Evolutionary conservation across 2,329 filamentous ascomycete species (phyloP).

Genomic region (Monilinia polystroma): DNA sequence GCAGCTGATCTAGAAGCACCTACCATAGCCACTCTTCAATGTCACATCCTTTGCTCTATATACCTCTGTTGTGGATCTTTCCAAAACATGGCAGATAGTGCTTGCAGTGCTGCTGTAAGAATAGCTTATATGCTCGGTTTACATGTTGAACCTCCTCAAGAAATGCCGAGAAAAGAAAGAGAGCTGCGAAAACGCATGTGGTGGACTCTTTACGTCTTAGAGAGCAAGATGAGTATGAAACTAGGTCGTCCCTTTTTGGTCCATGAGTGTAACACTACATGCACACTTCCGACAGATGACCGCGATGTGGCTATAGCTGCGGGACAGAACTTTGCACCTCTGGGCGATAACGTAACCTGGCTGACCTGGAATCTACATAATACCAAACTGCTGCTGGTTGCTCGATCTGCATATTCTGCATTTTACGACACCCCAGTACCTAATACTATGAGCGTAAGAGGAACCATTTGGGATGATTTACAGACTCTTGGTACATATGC

Average conservation of each 20-base stretch:
- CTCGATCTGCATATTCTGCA: constrained; percentile 37
- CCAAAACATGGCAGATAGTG: constrained; percentile 43
- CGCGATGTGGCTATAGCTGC: constrained; percentile 34
- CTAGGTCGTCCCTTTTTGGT: constrained; percentile 42
- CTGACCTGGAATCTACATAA: constrained; percentile 39
- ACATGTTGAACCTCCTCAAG: constrained; percentile 43
- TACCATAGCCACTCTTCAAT: constrained; percentile 44
- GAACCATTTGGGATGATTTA: constrained; percentile 38
- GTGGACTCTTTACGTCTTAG: constrained; percentile 48
- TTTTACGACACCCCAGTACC: constrained; percentile 38
- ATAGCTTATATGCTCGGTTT: constrained; percentile 45
- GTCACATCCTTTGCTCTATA: constrained; percentile 43
- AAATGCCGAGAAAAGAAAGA: constrained; percentile 36
- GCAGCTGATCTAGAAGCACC: constrained; percentile 43
- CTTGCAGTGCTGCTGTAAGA: constrained; percentile 41
- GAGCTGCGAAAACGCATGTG: constrained; percentile 48
- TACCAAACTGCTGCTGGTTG: constrained; percentile 39
- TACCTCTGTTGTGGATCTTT: constrained; percentile 45
- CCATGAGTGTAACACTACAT: constrained; percentile 36
- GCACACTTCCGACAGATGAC: constrained; percentile 41
- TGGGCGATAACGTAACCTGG: constrained; percentile 40
- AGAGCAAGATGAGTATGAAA: constrained; percentile 43
- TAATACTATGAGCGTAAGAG: constrained; percentile 29
- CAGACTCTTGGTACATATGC: constrained; percentile 38
- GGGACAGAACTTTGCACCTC: constrained; percentile 36